These are phyloP conservation scores for Trichoderma pleuroti DNA, from an alignment of 2,329 filamentous ascomycete species.

Conservation along the genomic window DNA sequence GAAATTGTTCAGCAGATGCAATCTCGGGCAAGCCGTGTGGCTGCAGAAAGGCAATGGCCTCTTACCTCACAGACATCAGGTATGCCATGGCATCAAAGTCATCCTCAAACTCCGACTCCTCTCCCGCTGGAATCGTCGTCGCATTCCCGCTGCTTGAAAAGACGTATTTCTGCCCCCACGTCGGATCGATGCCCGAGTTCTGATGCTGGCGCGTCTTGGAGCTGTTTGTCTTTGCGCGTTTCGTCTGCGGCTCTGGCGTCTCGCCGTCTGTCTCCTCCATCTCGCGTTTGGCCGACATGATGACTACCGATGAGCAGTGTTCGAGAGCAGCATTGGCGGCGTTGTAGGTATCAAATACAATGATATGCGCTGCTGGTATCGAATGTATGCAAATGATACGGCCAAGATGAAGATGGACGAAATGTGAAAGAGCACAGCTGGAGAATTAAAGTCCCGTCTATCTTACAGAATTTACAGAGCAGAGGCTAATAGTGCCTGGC, in stretches of 20 bases:
- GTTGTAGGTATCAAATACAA: too few species aligned
- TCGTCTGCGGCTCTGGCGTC: conserved; percentile 26
- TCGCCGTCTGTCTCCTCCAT: conserved; percentile 30
- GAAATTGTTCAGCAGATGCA: conserved; percentile 16
- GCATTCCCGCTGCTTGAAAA: conserved; percentile 60
- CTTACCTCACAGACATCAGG: conserved; percentile 67
- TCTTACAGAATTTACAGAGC: conserved; percentile 23
- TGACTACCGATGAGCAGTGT: neutral
- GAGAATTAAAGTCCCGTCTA: conserved; percentile 15
- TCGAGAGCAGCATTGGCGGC: neutral
- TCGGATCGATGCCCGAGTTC: conserved; percentile 53
- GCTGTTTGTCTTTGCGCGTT: conserved; percentile 26
- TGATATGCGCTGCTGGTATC: neutral
- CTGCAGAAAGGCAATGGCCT: conserved; percentile 6
- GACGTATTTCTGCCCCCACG: conserved; percentile 68
- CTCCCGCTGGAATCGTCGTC: conserved; percentile 45
- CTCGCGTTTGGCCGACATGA: conserved; percentile 38
- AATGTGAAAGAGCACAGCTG: neutral
- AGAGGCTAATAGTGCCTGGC: conserved; percentile 14
- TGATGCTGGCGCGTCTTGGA: conserved; percentile 39
- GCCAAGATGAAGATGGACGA: neutral
- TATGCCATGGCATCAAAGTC: conserved; percentile 67
- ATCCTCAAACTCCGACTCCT: conserved; percentile 65
- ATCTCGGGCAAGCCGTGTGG: neutral
- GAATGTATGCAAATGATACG: neutral